A percentile compares a stretch with the other conserved stretches of the same genome.
These are phyloP conservation scores for Basidiobolus meristosporus DNA, from an alignment of 371 early-diverging fungal species.

Conservation along the genomic window DNA sequence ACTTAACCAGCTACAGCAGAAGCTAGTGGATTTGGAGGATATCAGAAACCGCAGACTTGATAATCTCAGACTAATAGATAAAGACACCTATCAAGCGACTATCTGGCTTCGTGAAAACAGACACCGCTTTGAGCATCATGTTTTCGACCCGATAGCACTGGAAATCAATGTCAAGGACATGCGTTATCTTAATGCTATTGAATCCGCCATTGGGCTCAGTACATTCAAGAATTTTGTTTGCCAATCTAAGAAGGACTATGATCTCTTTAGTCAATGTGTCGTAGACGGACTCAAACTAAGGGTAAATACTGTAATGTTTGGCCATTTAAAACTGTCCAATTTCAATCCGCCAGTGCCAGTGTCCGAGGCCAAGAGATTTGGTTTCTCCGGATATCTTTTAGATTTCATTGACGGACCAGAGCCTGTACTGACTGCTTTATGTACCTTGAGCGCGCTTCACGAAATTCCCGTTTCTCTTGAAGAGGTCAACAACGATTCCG, in stretches of 20 bases:
- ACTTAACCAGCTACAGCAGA: not conserved
- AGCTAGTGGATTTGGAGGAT: conserved; percentile 22
- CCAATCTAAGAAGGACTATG: conserved; percentile 59
- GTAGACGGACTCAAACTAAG: conserved; percentile 32
- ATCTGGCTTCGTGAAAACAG: conserved; percentile 44
- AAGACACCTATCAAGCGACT: conserved; percentile 30
- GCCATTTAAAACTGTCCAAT: conserved; percentile 7
- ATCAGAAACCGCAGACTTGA: conserved; percentile 20
- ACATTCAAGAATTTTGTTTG: conserved; percentile 48
- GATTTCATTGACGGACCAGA: conserved; percentile 62
- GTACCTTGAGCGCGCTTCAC: conserved; percentile 24
- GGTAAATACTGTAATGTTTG: conserved; percentile 34
- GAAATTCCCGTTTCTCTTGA: conserved; percentile 27
- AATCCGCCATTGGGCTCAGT: conserved; percentile 9
- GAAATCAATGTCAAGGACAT: conserved; percentile 36
- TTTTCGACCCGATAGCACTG: conserved; percentile 38
- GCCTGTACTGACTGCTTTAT: conserved; percentile 38
- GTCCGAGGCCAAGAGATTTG: conserved; percentile 17
- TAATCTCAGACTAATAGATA: conserved; percentile 14
- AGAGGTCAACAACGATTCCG: conserved; percentile 14
- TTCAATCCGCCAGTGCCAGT: conserved; percentile 18
- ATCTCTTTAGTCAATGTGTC: conserved; percentile 27
- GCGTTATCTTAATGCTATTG: conserved; percentile 38
- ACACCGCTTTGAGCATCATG: conserved; percentile 31
- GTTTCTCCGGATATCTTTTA: conserved; percentile 51